A percentile compares a stretch with the other conserved stretches of the same genome.
Conservation (phyloP, 2,329 filamentous ascomycete genomes). For the Fusarium bulbicola region DNA sequence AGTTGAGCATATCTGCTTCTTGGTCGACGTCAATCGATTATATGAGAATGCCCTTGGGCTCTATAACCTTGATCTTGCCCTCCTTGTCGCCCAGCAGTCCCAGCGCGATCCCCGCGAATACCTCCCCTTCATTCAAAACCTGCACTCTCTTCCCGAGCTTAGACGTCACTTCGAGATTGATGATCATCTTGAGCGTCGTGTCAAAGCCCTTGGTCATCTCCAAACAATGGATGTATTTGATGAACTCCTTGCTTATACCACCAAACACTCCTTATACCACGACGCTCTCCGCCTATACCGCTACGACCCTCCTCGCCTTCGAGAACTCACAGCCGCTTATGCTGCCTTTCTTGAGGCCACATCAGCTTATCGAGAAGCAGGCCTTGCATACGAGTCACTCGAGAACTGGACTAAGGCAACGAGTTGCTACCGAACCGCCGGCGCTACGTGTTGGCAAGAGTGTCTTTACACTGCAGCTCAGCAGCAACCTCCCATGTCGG, state of each 20-base stretch:
- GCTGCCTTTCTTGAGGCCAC: conserved; percentile 78
- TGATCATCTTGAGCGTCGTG: conserved; percentile 79
- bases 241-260: conserved; percentile 79
- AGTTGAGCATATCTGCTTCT: conserved; percentile 96
- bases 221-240: conserved; percentile 78
- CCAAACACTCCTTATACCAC: conserved; percentile 82
- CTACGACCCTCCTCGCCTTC: conserved; percentile 75
- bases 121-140: conserved; percentile 88
- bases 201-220: conserved; percentile 82
- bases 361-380: conserved; percentile 86
- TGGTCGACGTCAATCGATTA: conserved; percentile 90
- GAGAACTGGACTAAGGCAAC: conserved; percentile 77
- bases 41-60: conserved; percentile 91
- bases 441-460: conserved; percentile 84
- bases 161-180: conserved; percentile 87
- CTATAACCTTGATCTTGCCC: conserved; percentile 88
- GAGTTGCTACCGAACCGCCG: conserved; percentile 83
- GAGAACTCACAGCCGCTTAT: conserved; percentile 78
- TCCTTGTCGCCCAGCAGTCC: conserved; percentile 93
- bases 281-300: conserved; percentile 83
- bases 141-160: conserved; percentile 77
- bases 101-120: conserved; percentile 97
- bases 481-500: conserved; percentile 66
- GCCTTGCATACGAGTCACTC: conserved; percentile 89
- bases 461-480: conserved; percentile 82